Base-by-base conservation (phyloP, 108 stramenopile species). In the Craspedostauros australis region DNA sequence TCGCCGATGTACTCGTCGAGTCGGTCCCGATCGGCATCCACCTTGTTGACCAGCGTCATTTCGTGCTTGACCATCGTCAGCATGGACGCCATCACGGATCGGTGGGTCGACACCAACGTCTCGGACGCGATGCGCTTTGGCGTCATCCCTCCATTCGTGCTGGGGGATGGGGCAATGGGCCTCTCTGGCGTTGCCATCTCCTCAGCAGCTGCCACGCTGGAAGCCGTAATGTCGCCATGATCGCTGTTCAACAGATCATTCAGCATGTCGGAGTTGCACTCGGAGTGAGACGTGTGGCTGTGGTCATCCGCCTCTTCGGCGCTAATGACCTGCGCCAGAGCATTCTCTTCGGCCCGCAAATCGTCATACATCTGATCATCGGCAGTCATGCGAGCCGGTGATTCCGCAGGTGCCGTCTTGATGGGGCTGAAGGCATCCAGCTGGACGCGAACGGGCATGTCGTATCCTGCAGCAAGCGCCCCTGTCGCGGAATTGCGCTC, bases 401-500 rank as follows among this genome's bases (percentile, higher is more conserved):
- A 12, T 38, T 25, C 24, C 8, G 22, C 14, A 9, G 8, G 31
- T 5, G 12, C 8, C 6, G 50, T 9, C 15, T 36, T 52, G 15
- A 27, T 41, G 18, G 20, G 11, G 26, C 41, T 34, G 11, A 24
- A 39, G n/a, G 36, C 7, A 26, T 30, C 27, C 5, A 53, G 31
- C 25, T 52, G 57, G 11, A 38, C 39, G 12, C 57, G 57, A 15
- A 38, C 39, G 12, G 66, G 58, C 37, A 60, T 23, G 31, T 64
- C 37, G 28, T 32, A 71, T 11, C 53, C 32, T 25, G 32, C 36
- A 12, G 82, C 45, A 16, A 82, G 64, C 28, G 57, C 63, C 3
- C 91, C 87, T 19, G 65, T 82, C 47, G 78, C 64, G n/a, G 86
- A 47, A 66, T 88, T 70, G n/a, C 86, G 82, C 45, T 93, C 90